Percentiles rank a stretch among this genome's conserved stretches.
Evolutionary conservation across 352 stramenopile genomes (phyloP).

Genomic region (Globisporangium solare): DNA sequence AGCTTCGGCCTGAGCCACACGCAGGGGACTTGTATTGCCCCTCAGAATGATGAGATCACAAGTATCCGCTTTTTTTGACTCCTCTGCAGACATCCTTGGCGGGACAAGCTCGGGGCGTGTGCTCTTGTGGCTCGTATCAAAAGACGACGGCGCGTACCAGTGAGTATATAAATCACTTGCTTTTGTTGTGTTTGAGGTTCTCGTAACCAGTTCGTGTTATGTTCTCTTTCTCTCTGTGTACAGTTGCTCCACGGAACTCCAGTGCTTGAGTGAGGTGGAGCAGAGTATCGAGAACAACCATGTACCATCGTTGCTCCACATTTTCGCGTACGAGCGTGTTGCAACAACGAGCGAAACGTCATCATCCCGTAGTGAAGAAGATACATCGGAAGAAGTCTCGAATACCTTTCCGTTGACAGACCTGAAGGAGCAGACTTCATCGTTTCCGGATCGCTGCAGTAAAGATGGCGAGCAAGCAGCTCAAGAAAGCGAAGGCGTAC

Average conservation of each 20-base stretch:
- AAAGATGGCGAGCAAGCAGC: slow-evolving; percentile 24
- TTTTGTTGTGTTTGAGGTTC: not conserved
- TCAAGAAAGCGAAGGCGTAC: slow-evolving; percentile 22
- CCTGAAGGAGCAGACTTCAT: not conserved
- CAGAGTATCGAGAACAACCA: not conserved
- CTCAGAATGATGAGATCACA: slow-evolving; percentile 37
- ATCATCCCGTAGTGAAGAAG: not conserved
- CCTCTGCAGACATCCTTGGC: slow-evolving; percentile 39
- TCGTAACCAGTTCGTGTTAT: not conserved
- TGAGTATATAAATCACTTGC: not conserved
- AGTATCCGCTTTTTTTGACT: slow-evolving; percentile 46
- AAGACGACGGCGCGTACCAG: slow-evolving; percentile 13
- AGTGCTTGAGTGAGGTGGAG: slow-evolving; percentile 4
- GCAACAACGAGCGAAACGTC: not conserved
- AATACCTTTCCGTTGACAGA: slow-evolving; percentile 10
- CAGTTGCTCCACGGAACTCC: slow-evolving; percentile 11
- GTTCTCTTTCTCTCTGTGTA: not conserved
- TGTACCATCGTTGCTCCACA: slow-evolving; percentile 6
- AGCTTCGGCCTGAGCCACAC: slow-evolving; percentile 66
- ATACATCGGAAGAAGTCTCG: not conserved
- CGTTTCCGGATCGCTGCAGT: slow-evolving; percentile 17
- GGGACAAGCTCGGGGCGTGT: slow-evolving; percentile 41
- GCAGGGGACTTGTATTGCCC: slow-evolving; percentile 50
- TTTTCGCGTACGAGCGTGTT: not conserved
- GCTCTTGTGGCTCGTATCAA: slow-evolving; percentile 34